Conservation (phyloP, 306 rosid genomes). For the Cucumis cinereus region DNA sequence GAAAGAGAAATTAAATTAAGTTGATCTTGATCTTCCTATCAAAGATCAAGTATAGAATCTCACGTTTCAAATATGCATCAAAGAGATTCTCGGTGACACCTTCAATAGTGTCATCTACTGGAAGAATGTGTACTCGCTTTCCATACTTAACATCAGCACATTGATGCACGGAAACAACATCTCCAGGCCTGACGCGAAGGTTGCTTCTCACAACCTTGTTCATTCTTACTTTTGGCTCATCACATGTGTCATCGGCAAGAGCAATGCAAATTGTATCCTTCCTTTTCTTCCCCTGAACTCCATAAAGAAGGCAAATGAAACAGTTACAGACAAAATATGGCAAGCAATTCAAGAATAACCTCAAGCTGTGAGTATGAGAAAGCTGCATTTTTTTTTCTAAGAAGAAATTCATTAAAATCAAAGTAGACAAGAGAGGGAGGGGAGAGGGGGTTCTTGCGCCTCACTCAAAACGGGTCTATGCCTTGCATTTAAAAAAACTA, state of each 20-base stretch:
- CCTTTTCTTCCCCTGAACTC: constrained; percentile 18
- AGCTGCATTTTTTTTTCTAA: not conserved
- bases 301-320: not conserved
- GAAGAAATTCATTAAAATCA: not conserved
- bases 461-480: not conserved
- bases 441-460: not conserved
- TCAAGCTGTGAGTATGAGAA: not conserved
- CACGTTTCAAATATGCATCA: constrained; percentile 16
- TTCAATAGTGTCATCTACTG: constrained; percentile 22
- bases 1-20: no score
- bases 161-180: constrained; percentile 19
- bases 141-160: constrained; percentile 20
- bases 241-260: constrained; percentile 11
- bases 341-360: not conserved
- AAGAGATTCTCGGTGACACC: constrained; percentile 20
- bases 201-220: constrained; percentile 23
- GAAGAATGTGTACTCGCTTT: constrained; percentile 19
- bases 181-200: constrained; percentile 20
- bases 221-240: constrained; percentile 19
- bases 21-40: no score
- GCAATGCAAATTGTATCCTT: constrained; percentile 19
- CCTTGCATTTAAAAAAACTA: not conserved
- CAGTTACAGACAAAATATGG: not conserved
- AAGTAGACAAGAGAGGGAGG: not conserved
- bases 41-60: not conserved